Evolutionary conservation across 352 stramenopile species (phyloP), one percentile per base, ranked within the genome.

Genomic region (Pythium folliculosum): DNA sequence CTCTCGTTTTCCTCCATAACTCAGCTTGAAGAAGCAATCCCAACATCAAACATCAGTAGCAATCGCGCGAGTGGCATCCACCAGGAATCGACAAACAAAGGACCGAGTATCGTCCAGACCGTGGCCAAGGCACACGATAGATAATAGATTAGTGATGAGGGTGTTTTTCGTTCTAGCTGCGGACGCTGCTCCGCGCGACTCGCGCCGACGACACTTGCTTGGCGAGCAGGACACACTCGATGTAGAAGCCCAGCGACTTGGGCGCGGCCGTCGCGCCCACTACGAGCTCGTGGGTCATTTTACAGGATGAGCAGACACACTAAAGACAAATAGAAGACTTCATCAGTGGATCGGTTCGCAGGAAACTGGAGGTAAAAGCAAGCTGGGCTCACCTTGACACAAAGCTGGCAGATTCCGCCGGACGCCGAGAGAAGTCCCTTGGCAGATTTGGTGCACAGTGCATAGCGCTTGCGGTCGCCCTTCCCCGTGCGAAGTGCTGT

Each of bases 301-400:
- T 52, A 37, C 63, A 69, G 4, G 22, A 19, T 8, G 40, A 47
- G 19, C 63, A 69, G 10, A 69, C 48, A 2, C 19, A 6, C 63
- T 69, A 19, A 30, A 27, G 37, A 43, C 9, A 45, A 21, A 45
- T 16, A 64, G 3, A 32, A 64, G 3, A 32, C 27, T 6, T 32
- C 27, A 5, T 32, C 27, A 32, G 27, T 32, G 27, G 27, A 32
- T 32, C 27, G 3, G 27, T 32, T n/a, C n/a, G n/a, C n/a, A n/a
- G n/a, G n/a, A n/a, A n/a, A n/a, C n/a, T n/a, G n/a, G n/a, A n/a
- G n/a, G n/a, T n/a, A n/a, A n/a, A n/a, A n/a, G n/a, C n/a, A n/a
- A n/a, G n/a, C n/a, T n/a, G n/a, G n/a, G n/a, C n/a, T n/a, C 17
- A 67, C 51, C 60, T 60, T 59, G 32, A 21, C 14, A 19, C 54